Percentiles rank a stretch among this genome's conserved stretches.
Conservation (phyloP, 371 early-diverging fungal genomes). For the Mortierella sp. region DNA sequence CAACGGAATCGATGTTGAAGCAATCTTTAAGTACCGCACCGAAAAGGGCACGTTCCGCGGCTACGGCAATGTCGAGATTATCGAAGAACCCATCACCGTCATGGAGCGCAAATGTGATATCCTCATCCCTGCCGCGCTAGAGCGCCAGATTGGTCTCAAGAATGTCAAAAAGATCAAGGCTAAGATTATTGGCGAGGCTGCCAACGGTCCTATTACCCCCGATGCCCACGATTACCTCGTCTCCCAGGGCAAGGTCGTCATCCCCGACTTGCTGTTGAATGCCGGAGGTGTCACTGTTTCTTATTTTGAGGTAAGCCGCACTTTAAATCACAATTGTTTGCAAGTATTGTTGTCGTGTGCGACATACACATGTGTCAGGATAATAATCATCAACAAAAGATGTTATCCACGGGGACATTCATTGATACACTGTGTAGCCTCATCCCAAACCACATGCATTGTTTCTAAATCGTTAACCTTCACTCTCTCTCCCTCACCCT, state of each 20-base stretch:
- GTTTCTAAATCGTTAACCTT: slow-evolving; percentile 2
- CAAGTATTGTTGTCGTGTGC: neutral
- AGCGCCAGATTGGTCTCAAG: slow-evolving; percentile 87
- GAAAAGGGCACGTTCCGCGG: slow-evolving; percentile 81
- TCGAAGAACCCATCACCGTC: slow-evolving; percentile 74
- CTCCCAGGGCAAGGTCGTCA: slow-evolving; percentile 75
- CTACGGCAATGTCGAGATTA: slow-evolving; percentile 72
- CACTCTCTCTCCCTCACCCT: neutral
- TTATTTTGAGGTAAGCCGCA: slow-evolving; percentile 71
- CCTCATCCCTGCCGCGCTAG: slow-evolving; percentile 89
- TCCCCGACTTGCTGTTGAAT: slow-evolving; percentile 89
- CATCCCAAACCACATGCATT: neutral
- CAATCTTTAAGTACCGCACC: slow-evolving; percentile 75
- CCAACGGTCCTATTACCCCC: slow-evolving; percentile 92
- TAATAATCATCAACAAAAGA: neutral
- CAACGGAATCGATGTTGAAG: slow-evolving; percentile 81
- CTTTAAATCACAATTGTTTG: neutral
- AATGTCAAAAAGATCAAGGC: slow-evolving; percentile 87
- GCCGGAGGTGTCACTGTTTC: slow-evolving; percentile 93
- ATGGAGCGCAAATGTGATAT: slow-evolving; percentile 90
- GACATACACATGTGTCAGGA: neutral
- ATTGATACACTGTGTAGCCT: neutral
- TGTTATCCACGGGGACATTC: neutral
- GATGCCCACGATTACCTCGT: slow-evolving; percentile 82
- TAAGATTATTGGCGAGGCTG: slow-evolving; percentile 91